Percentiles rank a stretch among this genome's conserved stretches.
phyloP scores from a whole-genome alignment of 345 rosid species.

The Acer campestre region DNA sequence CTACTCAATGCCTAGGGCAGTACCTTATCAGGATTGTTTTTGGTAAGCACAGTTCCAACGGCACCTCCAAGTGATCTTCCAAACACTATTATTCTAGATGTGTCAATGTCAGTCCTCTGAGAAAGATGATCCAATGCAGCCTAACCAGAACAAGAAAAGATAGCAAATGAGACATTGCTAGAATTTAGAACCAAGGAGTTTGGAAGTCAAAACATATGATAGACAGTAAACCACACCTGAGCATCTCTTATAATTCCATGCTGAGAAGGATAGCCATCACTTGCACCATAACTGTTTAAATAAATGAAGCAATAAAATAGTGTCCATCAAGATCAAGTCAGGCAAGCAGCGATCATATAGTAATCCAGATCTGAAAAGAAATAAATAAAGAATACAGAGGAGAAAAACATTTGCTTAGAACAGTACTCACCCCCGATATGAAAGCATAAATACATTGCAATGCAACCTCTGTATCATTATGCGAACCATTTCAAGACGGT shows the following conservation, averaged over 20 bases:
- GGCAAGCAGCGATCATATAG: conserved; percentile 20
- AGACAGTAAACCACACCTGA: conserved; percentile 59
- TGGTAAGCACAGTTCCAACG: conserved; percentile 85
- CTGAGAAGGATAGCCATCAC: conserved; percentile 98
- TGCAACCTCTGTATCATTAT: conserved; percentile 85
- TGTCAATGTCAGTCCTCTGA: conserved; percentile 89
- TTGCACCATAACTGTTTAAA: conserved; percentile 77
- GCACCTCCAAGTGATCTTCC: conserved; percentile 99
- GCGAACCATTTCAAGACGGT: conserved; percentile 93
- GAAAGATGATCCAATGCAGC: conserved; percentile 96
- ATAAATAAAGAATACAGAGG: conserved; percentile 6
- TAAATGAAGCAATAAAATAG: conserved; percentile 30
- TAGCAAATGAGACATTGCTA: conserved; percentile 8
- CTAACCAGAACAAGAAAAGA: conserved; percentile 43
- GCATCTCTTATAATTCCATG: conserved; percentile 86
- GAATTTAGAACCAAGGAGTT: conserved; percentile 17
- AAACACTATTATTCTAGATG: conserved; percentile 84
- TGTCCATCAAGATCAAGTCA: conserved; percentile 10
- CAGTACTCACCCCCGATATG: conserved; percentile 83
- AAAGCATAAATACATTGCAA: conserved; percentile 98
- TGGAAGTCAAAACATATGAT: conserved; percentile 8
- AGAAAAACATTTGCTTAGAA: conserved; percentile 8
- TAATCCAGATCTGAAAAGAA: neutral
- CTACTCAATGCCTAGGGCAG: neutral
- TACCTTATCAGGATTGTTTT: conserved; percentile 95